Evolutionary conservation across 1,284 basidiomycete genomes (phyloP), one percentile per base, ranked within the genome.

Genomic region (Sanghuangporus weigelae): DNA sequence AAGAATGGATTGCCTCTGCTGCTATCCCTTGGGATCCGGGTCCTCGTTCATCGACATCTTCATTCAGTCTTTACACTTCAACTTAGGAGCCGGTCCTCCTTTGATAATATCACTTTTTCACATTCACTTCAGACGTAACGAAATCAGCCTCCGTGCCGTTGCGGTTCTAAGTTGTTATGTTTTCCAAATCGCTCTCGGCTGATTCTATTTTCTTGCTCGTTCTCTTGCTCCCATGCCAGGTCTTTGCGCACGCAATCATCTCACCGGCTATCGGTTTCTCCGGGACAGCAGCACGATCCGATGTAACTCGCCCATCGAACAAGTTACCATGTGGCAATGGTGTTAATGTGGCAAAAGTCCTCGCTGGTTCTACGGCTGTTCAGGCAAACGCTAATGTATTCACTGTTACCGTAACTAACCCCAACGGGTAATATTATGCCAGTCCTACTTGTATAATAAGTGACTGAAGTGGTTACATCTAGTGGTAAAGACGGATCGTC

Each of bases 401-500:
- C 70, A 73, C 72, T 10, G 76, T 76, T 10, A 80, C 74, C 31
- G 73, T 76, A 57, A 78, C 75, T 46, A 79, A 83, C 73, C 84
- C 82, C 71, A 84, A 85, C 67, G 74, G 66, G 83, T 83, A 66
- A 66, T 23, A 50, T 5, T 35, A 14, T 2, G 7, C 44, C 16
- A n/a, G 6, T 53, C 42, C 21, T 42, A n/a, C 53, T 21, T 36
- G 36, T 39, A 16, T 21, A 38, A 49, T 51, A 7, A 51, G 46
- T 55, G 44, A 16, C 51, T 55, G 44, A 38, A 0, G 23, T 48
- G 63, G 7, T 51, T 59, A 31, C 48, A 46, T 42, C 23, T 57
- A 81, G 77, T 50, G 77, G 77, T 50, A 60, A 65, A 3, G 83
- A 84, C 69, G 84, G 83, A 38, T 84, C 83, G 7, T n/a, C 71